Percentiles rank a stretch among this genome's conserved stretches.
phyloP scores from a whole-genome alignment of 2,329 filamentous ascomycete species.

The Claviceps quebecensis region DNA sequence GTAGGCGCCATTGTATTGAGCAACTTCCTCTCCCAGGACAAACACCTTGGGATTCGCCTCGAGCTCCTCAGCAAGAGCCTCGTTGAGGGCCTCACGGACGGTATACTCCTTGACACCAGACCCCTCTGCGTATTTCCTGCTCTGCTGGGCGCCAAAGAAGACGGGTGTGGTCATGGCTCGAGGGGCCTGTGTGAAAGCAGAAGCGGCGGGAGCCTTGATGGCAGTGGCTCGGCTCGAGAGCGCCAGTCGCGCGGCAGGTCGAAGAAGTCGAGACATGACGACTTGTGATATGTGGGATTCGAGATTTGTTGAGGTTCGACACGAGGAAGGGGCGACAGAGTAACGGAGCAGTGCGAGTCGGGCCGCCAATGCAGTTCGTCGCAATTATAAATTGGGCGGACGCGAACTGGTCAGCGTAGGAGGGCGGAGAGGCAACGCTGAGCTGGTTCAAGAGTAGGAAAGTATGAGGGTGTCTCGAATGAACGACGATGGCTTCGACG shows the following conservation, averaged over 20 bases:
- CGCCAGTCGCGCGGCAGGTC: conserved; percentile 35
- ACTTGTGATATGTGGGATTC: conserved; percentile 4
- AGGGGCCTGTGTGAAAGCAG: conserved; percentile 20
- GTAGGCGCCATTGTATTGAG: conserved; percentile 99
- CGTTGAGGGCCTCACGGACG: conserved; percentile 92
- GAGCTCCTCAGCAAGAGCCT: conserved; percentile 95
- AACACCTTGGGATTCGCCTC: conserved; percentile 92
- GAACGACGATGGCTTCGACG: conserved; percentile 7
- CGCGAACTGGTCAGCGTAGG: background rate
- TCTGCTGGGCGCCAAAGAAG: conserved; percentile 29
- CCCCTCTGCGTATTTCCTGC: conserved; percentile 41
- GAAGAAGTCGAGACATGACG: conserved; percentile 37
- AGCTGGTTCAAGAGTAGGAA: background rate
- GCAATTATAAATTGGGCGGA: background rate
- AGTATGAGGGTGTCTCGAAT: conserved; percentile 1
- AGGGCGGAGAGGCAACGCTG: background rate
- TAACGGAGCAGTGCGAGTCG: conserved; percentile 5
- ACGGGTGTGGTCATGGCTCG: conserved; percentile 21
- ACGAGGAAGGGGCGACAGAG: background rate
- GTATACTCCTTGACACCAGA: conserved; percentile 78
- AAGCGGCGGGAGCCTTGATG: conserved; percentile 19
- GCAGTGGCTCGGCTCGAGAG: conserved; percentile 26
- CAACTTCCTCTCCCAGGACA: conserved; percentile 92
- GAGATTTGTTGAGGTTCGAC: conserved; percentile 6
- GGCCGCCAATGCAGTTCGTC: conserved; percentile 8